These are phyloP conservation scores for Puccinia coronata DNA, from an alignment of 1,284 basidiomycete species.

Conservation along the genomic window DNA sequence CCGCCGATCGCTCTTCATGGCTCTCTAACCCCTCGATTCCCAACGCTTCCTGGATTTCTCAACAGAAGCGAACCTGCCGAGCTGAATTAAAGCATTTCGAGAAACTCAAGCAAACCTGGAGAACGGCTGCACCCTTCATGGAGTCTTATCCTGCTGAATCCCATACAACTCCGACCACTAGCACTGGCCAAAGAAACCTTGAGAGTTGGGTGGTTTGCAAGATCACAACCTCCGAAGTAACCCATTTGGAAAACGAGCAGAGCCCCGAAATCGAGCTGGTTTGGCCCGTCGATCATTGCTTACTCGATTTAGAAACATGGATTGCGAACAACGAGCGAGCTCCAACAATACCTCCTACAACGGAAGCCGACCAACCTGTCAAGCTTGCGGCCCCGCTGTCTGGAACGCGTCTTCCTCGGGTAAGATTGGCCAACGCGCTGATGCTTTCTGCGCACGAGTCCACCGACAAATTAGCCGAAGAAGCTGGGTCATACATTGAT, in stretches of 20 bases:
- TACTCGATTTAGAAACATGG: conserved; percentile 45
- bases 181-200: background rate
- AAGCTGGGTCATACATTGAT: conserved; percentile 44
- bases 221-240: background rate
- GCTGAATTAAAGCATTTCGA: conserved; percentile 35
- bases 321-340: background rate
- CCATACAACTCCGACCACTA: conserved; percentile 3
- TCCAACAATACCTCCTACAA: background rate
- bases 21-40: conserved; percentile 4
- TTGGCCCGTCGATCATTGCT: conserved; percentile 34
- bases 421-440: conserved; percentile 11
- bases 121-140: conserved; percentile 6
- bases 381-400: background rate
- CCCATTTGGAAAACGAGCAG: background rate
- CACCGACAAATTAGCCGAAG: conserved; percentile 28
- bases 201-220: conserved; percentile 42
- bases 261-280: conserved; percentile 41
- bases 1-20: background rate
- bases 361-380: background rate
- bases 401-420: background rate
- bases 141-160: background rate
- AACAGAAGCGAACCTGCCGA: background rate
- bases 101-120: conserved; percentile 28
- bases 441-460: conserved; percentile 12
- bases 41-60: conserved; percentile 30